Evolutionary conservation across 305 asterid species (phyloP).

Genomic region (Fraxinus baroniana): DNA sequence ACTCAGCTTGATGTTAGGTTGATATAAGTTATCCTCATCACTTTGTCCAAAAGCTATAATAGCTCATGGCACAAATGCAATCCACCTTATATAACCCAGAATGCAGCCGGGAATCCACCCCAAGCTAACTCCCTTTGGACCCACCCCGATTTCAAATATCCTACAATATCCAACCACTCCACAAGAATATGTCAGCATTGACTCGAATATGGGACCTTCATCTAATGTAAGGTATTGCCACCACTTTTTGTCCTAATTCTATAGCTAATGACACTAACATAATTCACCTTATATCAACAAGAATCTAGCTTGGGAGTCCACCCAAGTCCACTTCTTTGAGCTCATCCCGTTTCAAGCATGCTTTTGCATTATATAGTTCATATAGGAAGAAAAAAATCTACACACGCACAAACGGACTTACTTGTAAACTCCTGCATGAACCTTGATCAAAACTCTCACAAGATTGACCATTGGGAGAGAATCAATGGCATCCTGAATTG

Average conservation of each 20-base stretch:
- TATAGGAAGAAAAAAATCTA: not conserved
- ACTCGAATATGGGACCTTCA: not conserved
- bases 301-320: not conserved
- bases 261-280: not conserved
- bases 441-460: constrained; percentile 67
- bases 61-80: too few species aligned
- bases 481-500: constrained; percentile 76
- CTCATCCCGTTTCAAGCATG: not conserved
- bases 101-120: not conserved
- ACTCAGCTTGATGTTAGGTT: not conserved
- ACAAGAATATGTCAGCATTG: not conserved
- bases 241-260: not conserved
- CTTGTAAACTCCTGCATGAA: constrained; percentile 89
- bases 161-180: not conserved
- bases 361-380: not conserved
- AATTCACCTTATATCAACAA: too few species aligned
- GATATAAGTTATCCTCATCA: too few species aligned
- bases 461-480: constrained; percentile 72
- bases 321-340: not conserved
- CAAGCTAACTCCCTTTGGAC: not conserved
- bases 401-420: constrained; percentile 29
- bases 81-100: not conserved
- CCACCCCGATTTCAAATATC: not conserved
- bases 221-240: too few species aligned
- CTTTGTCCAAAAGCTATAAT: too few species aligned